These are phyloP conservation scores for Ulota crispa DNA, from an alignment of 225 moss, liverwort and hornwort species.

Conservation along the genomic window DNA sequence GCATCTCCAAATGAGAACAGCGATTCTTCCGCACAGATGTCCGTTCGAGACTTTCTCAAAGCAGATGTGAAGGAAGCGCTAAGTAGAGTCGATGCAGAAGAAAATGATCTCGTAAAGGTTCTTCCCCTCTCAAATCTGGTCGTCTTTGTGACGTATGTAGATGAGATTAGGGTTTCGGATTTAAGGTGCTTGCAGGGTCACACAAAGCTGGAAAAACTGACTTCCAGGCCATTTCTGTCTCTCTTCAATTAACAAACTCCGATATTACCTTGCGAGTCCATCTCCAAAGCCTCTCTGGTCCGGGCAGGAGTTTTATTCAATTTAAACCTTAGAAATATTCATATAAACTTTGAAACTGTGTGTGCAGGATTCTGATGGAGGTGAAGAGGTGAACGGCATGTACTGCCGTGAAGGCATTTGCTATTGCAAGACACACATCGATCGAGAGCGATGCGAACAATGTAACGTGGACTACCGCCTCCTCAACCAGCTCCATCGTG, in stretches of 20 bases:
- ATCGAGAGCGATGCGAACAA: constrained; percentile 41
- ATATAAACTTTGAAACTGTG: not conserved
- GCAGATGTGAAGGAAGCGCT: constrained; percentile 48
- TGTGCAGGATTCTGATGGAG: constrained; percentile 35
- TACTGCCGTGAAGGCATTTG: constrained; percentile 27
- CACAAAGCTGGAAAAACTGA: not conserved
- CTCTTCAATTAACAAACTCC: not conserved
- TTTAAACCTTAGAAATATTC: not conserved
- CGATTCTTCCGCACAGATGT: constrained; percentile 3
- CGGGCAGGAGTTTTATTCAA: not conserved
- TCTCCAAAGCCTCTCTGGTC: not conserved
- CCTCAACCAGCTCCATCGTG: constrained; percentile 46
- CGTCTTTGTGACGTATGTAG: not conserved
- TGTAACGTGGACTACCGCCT: constrained; percentile 53
- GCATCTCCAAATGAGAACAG: constrained; percentile 1
- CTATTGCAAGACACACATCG: constrained; percentile 36
- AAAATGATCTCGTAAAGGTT: constrained; percentile 31
- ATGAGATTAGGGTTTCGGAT: not conserved
- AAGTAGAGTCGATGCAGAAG: constrained; percentile 33
- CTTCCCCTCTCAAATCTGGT: not conserved
- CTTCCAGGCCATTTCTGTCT: not conserved
- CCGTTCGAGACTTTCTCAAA: constrained; percentile 28
- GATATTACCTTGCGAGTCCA: not conserved
- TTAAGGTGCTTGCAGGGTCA: not conserved
- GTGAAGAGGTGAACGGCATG: constrained; percentile 36